Conservation (phyloP, 139 green algal genomes). For the Pseudopediastrum boryanum region DNA sequence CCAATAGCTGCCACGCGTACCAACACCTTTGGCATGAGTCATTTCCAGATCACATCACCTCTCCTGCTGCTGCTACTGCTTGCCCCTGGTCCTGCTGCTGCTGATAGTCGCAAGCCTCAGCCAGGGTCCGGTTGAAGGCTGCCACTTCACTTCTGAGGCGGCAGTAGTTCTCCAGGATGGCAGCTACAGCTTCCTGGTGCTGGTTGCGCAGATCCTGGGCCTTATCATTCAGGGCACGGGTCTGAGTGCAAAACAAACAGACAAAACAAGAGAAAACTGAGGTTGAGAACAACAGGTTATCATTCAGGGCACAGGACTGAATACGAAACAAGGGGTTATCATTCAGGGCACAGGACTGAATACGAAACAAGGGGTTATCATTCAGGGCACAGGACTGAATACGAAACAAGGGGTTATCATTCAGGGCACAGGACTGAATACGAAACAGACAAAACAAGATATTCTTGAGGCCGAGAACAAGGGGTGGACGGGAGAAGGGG, state of each 20-base stretch:
- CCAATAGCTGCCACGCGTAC: too few species aligned
- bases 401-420: neutral
- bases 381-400: neutral
- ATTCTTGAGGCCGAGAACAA: too few species aligned
- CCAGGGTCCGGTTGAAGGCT: conserved; percentile 27
- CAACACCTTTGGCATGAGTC: too few species aligned
- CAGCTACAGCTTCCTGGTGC: conserved; percentile 25
- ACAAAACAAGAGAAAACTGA: neutral
- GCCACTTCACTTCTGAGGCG: conserved; percentile 31
- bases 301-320: neutral
- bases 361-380: too few species aligned
- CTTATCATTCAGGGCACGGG: conserved; percentile 25
- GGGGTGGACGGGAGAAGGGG: neutral
- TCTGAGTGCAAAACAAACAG: neutral
- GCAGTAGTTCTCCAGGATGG: conserved; percentile 28
- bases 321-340: neutral
- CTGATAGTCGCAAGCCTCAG: too few species aligned
- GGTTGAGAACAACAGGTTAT: neutral
- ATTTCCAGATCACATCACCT: too few species aligned
- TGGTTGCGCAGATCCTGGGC: conserved; percentile 16
- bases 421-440: neutral
- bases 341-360: neutral
- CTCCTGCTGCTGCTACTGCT: too few species aligned
- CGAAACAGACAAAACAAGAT: too few species aligned
- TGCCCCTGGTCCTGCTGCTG: too few species aligned